These are phyloP conservation scores for Marasmius oreades DNA, from an alignment of 1,284 basidiomycete species.

Conservation along the genomic window DNA sequence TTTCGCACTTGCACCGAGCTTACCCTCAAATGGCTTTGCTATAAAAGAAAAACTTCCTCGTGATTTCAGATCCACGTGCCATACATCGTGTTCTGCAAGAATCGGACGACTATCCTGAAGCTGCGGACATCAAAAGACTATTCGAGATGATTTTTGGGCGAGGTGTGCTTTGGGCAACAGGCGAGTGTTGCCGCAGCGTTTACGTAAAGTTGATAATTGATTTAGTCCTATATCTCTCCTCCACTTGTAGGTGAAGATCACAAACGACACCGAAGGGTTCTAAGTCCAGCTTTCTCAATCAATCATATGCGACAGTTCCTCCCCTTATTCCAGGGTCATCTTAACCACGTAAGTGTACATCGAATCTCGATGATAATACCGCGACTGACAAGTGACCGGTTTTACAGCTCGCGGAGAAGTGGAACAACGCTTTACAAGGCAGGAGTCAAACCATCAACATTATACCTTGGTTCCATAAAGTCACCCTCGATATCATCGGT, in stretches of 20 bases:
- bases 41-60: background rate
- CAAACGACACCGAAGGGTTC: background rate
- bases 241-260: background rate
- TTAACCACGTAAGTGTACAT: background rate
- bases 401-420: background rate
- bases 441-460: background rate
- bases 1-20: too few relatives aligned
- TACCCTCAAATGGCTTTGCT: background rate
- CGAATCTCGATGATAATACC: background rate
- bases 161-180: background rate
- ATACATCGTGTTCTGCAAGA: background rate
- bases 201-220: background rate
- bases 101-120: background rate
- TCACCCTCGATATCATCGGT: conserved; percentile 1
- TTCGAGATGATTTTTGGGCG: background rate
- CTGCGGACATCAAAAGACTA: background rate
- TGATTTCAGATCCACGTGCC: background rate
- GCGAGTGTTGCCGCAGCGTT: background rate
- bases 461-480: background rate
- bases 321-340: background rate
- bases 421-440: background rate
- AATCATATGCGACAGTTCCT: background rate
- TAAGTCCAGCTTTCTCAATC: conserved; percentile 4
- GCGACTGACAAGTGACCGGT: background rate
- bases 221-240: background rate